A percentile compares a stretch with the other conserved stretches of the same genome.
Evolutionary conservation across 805 yeast species (phyloP).

Genomic region (Hanseniaspora vineae): DNA sequence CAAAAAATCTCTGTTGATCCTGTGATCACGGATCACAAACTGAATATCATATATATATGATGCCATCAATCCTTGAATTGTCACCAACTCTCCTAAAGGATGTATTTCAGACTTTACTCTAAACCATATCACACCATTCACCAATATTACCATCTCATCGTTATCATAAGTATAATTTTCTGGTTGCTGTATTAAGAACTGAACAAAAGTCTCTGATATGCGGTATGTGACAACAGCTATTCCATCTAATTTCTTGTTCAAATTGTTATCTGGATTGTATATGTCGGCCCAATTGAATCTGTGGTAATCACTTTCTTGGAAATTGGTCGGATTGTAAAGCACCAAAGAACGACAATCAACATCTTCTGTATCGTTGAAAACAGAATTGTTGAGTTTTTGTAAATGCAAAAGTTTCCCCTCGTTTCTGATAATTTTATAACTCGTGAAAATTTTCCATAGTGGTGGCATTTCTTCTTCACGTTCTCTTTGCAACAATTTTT

Average conservation of each 20-base stretch:
- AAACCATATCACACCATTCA: constrained; percentile 60
- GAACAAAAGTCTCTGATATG: neutral
- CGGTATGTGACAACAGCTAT: neutral
- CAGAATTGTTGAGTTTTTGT: neutral
- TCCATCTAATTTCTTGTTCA: constrained; percentile 25
- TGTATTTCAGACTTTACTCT: constrained; percentile 40
- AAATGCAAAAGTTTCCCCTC: neutral
- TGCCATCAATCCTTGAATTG: constrained; percentile 54
- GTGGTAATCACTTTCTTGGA: constrained; percentile 14
- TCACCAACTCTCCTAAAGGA: constrained; percentile 34
- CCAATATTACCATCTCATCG: constrained; percentile 33
- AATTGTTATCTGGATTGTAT: constrained; percentile 19
- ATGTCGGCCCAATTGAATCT: constrained; percentile 20
- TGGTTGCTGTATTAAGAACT: neutral
- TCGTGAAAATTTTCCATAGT: neutral
- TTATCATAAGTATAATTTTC: constrained; percentile 15
- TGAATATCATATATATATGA: constrained; percentile 49
- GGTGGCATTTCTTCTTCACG: neutral
- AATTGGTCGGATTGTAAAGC: constrained; percentile 7
- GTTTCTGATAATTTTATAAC: neutral
- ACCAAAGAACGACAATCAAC: constrained; percentile 11
- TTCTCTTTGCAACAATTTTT: too few species aligned
- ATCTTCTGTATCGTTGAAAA: constrained; percentile 7
- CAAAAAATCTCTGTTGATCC: constrained; percentile 20
- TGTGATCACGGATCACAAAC: constrained; percentile 26